Percentiles rank a stretch among this genome's conserved stretches.
These are phyloP conservation scores for Apiospora arundinis DNA, from an alignment of 2,329 filamentous ascomycete species.

Conservation along the genomic window DNA sequence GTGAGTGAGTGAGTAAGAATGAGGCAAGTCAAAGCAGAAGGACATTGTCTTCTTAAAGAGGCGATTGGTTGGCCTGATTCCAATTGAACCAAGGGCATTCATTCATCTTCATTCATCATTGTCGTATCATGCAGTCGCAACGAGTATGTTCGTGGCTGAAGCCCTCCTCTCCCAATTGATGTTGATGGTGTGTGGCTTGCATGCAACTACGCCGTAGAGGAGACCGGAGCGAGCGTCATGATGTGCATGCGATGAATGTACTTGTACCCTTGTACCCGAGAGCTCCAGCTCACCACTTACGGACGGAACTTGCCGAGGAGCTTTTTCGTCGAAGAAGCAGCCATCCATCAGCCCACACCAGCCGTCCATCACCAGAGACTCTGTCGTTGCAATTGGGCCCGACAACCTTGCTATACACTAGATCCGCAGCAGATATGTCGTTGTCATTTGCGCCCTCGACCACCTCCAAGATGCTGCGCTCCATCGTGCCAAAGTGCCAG, in stretches of 20 bases:
- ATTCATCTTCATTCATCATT: slow-evolving; percentile 5
- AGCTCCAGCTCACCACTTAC: not conserved
- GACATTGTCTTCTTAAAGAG: not conserved
- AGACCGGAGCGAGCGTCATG: too few species aligned
- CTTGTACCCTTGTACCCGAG: not conserved
- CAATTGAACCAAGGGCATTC: not conserved
- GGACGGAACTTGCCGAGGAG: slow-evolving; percentile 17
- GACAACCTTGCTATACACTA: not conserved
- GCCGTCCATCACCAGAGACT: slow-evolving; percentile 2
- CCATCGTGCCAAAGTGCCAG: slow-evolving; percentile 7
- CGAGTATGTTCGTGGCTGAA: not conserved
- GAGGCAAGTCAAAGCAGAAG: not conserved
- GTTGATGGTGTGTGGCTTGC: not conserved
- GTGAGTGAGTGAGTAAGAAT: not conserved
- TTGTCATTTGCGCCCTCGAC: not conserved
- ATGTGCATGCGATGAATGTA: too few species aligned
- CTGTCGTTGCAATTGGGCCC: not conserved
- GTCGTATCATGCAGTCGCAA: slow-evolving; percentile 3
- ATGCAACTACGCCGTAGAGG: too few species aligned
- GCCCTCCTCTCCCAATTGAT: not conserved
- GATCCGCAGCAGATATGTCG: not conserved
- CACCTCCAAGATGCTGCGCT: slow-evolving; percentile 8
- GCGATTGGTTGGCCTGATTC: not conserved
- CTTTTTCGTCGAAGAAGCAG: slow-evolving; percentile 11
- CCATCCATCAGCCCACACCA: slow-evolving; percentile 9